Evolutionary conservation across 192 early-diverging fungal species (phyloP), one percentile per base, ranked within the genome.

Genomic region (Glomus cerebriforme): DNA sequence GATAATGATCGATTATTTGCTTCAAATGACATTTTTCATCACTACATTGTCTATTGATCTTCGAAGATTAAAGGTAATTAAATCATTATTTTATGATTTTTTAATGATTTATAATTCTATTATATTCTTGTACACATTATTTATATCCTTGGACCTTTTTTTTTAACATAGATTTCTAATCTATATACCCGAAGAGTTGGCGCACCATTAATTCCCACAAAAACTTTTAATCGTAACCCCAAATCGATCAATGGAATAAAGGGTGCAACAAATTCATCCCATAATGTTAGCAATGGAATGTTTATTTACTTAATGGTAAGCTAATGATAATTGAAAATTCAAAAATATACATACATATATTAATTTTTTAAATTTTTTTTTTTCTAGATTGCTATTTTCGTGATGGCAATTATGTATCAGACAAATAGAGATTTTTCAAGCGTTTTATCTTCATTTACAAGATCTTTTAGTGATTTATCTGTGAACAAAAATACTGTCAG

Each of bases 41-140:
- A 90, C 92, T 0, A 90, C 93, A 45, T 82, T 95, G n/a, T 92
- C 94, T 1, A 92, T 95, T 68, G 93, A 95, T 88, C 91, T 95
- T 68, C 88, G 91, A n/a, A 87, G 93, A 35, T 81, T 93, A 27
- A 92, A 95, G 88, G 88, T 93, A 81, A 63, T 39, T 65, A 26
- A n/a, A n/a, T n/a, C n/a, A n/a, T 69, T 39, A 32, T 22, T 12
- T 37, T n/a, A 59, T 15, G 5, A 59, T n/a, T 59, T 8, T n/a
- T n/a, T n/a, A n/a, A n/a, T 59, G 32, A 24, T 15, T 26, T 86
- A 66, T 69, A 63, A 64, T n/a, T 27, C 22, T 39, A 31, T 19
- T 43, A 43, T 45, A 37, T 26, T 12, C 76, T 47, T 76, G 12
- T 77, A 15, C 34, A 34, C 7, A 8, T 22, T 10, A 35, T 35